A percentile compares a stretch with the other conserved stretches of the same genome.
These are phyloP conservation scores for Garcia nutans DNA, from an alignment of 345 rosid species.

Conservation along the genomic window DNA sequence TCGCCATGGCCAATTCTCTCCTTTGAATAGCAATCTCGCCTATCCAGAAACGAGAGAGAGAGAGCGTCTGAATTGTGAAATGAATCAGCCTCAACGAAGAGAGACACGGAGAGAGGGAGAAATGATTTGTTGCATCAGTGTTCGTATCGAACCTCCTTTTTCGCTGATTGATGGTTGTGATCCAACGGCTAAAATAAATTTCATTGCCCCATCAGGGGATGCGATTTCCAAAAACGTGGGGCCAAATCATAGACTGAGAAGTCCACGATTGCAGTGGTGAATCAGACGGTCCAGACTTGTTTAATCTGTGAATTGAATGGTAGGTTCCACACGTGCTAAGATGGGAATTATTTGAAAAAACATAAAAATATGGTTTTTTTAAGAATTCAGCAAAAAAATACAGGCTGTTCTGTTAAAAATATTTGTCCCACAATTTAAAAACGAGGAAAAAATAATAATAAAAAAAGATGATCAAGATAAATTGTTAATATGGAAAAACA, in stretches of 20 bases:
- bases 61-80: background rate
- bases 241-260: background rate
- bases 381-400: too few species aligned
- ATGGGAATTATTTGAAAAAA: too few species aligned
- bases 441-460: too few species aligned
- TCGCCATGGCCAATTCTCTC: slow-evolving; percentile 16
- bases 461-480: too few species aligned
- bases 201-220: background rate
- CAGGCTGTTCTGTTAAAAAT: too few species aligned
- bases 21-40: slow-evolving; percentile 20
- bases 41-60: slow-evolving; percentile 7
- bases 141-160: too few species aligned
- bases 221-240: too few species aligned
- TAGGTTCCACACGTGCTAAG: too few species aligned
- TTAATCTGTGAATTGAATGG: background rate
- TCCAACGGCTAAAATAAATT: background rate
- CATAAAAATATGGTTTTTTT: too few species aligned
- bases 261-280: background rate
- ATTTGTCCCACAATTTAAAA: too few species aligned
- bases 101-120: background rate
- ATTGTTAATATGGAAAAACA: too few species aligned
- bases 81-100: background rate
- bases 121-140: background rate
- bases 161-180: background rate
- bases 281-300: background rate